phyloP scores from a whole-genome alignment of 441 rosid genomes.

The Isatis lusitanica region DNA sequence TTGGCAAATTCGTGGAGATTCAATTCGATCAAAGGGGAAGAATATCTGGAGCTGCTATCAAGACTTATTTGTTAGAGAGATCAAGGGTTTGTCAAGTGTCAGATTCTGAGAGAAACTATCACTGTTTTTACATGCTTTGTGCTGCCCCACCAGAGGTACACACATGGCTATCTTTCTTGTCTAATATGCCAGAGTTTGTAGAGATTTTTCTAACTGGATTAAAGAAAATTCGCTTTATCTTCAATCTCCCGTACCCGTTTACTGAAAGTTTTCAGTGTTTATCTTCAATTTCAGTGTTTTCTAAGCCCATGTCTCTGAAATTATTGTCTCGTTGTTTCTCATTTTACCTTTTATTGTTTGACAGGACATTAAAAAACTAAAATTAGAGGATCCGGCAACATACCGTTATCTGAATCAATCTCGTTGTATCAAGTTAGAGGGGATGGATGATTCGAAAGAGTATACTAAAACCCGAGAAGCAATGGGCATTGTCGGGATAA shows the following conservation, averaged over 20 bases:
- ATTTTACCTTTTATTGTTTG: conserved; percentile 3
- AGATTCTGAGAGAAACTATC: conserved; percentile 95
- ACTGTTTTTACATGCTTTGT: conserved; percentile 98
- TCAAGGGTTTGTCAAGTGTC: conserved; percentile 98
- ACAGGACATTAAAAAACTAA: conserved; percentile 69
- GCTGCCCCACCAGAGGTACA: conserved; percentile 92
- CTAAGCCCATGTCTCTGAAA: conserved; percentile 10
- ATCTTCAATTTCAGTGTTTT: not conserved
- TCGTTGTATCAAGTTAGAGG: conserved; percentile 79
- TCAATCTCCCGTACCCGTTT: not conserved
- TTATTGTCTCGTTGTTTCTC: conserved; percentile 16
- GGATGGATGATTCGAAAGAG: conserved; percentile 77
- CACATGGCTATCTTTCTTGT: conserved; percentile 12
- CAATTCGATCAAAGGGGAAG: conserved; percentile 82
- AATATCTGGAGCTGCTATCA: conserved; percentile 95
- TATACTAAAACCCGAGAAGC: conserved; percentile 79
- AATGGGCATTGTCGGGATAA: conserved; percentile 92
- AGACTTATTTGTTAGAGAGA: conserved; percentile 95
- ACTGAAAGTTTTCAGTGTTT: not conserved
- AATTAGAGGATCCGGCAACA: conserved; percentile 68
- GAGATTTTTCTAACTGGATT: not conserved
- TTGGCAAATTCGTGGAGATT: conserved; percentile 98
- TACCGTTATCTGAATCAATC: conserved; percentile 93
- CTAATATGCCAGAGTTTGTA: conserved; percentile 17
- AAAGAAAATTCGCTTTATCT: not conserved